These are phyloP conservation scores for Thalia dealbata DNA, from an alignment of 176 grass and related monocot species.

Conservation along the genomic window DNA sequence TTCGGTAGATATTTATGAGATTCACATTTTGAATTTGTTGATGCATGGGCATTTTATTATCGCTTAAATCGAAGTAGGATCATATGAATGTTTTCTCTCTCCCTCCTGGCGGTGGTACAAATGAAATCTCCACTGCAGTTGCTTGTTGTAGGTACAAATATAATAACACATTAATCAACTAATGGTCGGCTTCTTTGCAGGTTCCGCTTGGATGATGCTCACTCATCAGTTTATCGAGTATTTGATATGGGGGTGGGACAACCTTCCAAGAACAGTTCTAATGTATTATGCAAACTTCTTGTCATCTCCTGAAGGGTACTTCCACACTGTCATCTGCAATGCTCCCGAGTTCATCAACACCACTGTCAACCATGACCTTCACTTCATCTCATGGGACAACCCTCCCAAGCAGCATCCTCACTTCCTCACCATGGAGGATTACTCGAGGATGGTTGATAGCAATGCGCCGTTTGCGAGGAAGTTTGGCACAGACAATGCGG, in stretches of 20 bases:
- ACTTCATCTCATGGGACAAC: conserved; percentile 99
- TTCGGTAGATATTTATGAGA: not conserved
- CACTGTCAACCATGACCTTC: conserved; percentile 93
- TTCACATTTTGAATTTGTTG: not conserved
- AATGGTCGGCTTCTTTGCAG: conserved; percentile 15
- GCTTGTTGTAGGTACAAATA: not conserved
- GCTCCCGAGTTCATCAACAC: conserved; percentile 79
- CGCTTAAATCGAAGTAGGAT: not conserved
- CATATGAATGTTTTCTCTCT: not conserved
- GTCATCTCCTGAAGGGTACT: conserved; percentile 96
- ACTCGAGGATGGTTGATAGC: conserved; percentile 47
- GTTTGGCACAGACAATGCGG: conserved; percentile 68
- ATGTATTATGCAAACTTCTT: conserved; percentile 99
- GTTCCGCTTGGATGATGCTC: conserved; percentile 98
- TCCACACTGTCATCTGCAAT: conserved; percentile 98
- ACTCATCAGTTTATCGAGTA: conserved; percentile 86
- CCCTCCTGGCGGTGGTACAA: not conserved
- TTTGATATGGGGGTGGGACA: conserved; percentile 98
- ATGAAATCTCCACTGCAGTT: not conserved
- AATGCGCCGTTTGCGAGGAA: conserved; percentile 94
- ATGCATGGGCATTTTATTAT: not conserved
- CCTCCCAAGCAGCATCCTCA: conserved; percentile 98
- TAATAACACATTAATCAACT: too few relatives aligned
- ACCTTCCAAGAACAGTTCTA: conserved; percentile 82
- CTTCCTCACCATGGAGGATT: conserved; percentile 62